Conservation (phyloP, 345 rosid genomes). For the Salix koriyanagi region DNA sequence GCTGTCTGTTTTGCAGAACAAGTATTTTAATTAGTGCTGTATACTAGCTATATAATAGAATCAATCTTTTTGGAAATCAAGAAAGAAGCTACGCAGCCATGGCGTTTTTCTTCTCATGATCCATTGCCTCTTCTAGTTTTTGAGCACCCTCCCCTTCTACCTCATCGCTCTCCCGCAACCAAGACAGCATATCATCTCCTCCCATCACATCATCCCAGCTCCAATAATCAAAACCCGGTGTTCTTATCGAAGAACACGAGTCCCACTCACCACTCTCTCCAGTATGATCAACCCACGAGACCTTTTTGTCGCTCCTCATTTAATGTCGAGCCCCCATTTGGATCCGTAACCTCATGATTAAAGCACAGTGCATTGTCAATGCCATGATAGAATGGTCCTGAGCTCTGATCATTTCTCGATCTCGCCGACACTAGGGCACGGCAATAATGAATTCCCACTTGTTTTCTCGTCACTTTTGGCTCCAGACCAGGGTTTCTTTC, state of each 20-base stretch:
- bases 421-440: not conserved
- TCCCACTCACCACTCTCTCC: constrained; percentile 7
- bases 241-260: constrained; percentile 12
- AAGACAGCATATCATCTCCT: constrained; percentile 4
- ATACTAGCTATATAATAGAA: not conserved
- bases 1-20: not conserved
- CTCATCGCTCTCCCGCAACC: constrained; percentile 28
- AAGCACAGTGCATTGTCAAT: constrained; percentile 18
- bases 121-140: constrained; percentile 14
- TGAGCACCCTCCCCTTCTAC: constrained; percentile 6
- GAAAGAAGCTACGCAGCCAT: constrained; percentile 41
- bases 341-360: constrained; percentile 14
- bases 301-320: constrained; percentile 1
- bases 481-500: not conserved
- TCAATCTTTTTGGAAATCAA: constrained; percentile 6
- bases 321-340: constrained; percentile 2
- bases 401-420: constrained; percentile 11
- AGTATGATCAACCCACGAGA: no score
- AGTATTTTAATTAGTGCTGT: no score
- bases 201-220: constrained; percentile 26
- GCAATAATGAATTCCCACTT: constrained; percentile 7
- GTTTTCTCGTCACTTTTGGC: not conserved
- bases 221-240: constrained; percentile 33
- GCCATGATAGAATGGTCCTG: constrained; percentile 11
- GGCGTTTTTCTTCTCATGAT: constrained; percentile 27